A percentile compares a stretch with the other conserved stretches of the same genome.
phyloP scores from a whole-genome alignment of 805 yeast genomes.

The Peterozyma toletana region DNA sequence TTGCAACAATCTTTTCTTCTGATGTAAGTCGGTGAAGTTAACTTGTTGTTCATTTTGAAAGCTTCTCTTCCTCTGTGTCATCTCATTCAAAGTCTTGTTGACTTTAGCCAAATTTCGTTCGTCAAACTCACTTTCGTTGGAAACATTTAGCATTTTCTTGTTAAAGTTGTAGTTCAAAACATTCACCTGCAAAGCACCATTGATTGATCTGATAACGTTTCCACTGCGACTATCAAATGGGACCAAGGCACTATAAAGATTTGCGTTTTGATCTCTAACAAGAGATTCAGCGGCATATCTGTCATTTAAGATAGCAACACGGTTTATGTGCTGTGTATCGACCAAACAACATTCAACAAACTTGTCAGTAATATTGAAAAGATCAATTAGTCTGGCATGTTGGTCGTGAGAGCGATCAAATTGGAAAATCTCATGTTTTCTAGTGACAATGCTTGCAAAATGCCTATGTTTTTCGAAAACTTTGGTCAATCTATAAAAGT shows the following conservation, averaged over 20 bases:
- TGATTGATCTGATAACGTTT: conserved; percentile 29
- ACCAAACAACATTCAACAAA: conserved; percentile 55
- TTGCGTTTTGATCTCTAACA: conserved; percentile 26
- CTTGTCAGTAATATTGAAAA: conserved; percentile 46
- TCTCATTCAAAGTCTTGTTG: conserved; percentile 7
- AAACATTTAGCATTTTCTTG: background rate
- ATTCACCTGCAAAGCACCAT: conserved; percentile 42
- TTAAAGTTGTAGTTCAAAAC: conserved; percentile 35
- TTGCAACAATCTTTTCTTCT: conserved; percentile 10
- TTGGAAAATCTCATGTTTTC: conserved; percentile 52
- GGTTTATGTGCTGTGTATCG: conserved; percentile 56
- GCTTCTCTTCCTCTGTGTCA: conserved; percentile 4
- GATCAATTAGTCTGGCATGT: conserved; percentile 50
- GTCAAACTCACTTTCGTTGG: no score
- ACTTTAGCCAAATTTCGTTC: conserved; percentile 12
- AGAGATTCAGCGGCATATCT: conserved; percentile 42
- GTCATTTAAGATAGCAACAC: conserved; percentile 43
- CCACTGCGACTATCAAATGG: conserved; percentile 35
- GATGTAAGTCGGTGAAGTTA: conserved; percentile 12
- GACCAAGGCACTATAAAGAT: conserved; percentile 35
- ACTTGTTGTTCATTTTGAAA: conserved; percentile 10
- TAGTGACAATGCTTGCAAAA: conserved; percentile 35
- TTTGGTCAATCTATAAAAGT: conserved; percentile 36
- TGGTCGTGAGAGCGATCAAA: conserved; percentile 20
- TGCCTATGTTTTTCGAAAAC: conserved; percentile 23